Percentiles rank a stretch among this genome's conserved stretches.
phyloP scores from a whole-genome alignment of 805 yeast species.

The Teunomyces barrocoloradensis region DNA sequence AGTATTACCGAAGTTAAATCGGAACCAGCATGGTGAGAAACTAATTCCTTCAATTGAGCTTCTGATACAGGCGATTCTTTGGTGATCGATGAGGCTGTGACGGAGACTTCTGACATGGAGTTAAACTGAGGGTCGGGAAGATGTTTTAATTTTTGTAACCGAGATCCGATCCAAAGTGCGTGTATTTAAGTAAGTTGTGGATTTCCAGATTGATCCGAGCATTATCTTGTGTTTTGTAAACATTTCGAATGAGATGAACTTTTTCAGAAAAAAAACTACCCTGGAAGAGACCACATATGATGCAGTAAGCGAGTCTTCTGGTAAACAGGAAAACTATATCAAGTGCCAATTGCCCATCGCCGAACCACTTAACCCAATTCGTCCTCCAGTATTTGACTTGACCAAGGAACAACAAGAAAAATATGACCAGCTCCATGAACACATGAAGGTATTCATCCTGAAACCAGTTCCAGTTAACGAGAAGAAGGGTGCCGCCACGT shows the following conservation, averaged over 20 bases:
- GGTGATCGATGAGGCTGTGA: slow-evolving; percentile 1
- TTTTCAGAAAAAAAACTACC: slow-evolving; percentile 2
- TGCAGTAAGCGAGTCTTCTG: slow-evolving; percentile 9
- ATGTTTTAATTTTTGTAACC: not conserved
- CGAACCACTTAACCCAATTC: slow-evolving; percentile 34
- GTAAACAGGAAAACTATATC: slow-evolving; percentile 9
- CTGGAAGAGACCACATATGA: not conserved
- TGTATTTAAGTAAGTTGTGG: not conserved
- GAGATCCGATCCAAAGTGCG: not conserved
- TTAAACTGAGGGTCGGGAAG: not conserved
- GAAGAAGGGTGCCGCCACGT: slow-evolving; percentile 17
- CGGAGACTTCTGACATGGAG: slow-evolving; percentile 1
- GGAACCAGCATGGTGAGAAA: not conserved
- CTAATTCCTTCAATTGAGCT: not conserved
- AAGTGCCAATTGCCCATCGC: slow-evolving; percentile 41
- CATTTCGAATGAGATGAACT: not conserved
- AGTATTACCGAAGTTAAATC: slow-evolving; percentile 21
- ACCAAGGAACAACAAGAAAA: slow-evolving; percentile 29
- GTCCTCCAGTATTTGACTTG: slow-evolving; percentile 29
- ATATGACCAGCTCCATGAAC: slow-evolving; percentile 26
- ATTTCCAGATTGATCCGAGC: not conserved
- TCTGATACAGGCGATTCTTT: slow-evolving; percentile 3
- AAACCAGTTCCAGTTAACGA: slow-evolving; percentile 32
- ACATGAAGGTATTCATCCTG: slow-evolving; percentile 26
- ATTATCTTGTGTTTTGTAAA: not conserved